Evolutionary conservation across 805 yeast species (phyloP), one percentile per base, ranked within the genome.

Genomic region (Candida maesae): DNA sequence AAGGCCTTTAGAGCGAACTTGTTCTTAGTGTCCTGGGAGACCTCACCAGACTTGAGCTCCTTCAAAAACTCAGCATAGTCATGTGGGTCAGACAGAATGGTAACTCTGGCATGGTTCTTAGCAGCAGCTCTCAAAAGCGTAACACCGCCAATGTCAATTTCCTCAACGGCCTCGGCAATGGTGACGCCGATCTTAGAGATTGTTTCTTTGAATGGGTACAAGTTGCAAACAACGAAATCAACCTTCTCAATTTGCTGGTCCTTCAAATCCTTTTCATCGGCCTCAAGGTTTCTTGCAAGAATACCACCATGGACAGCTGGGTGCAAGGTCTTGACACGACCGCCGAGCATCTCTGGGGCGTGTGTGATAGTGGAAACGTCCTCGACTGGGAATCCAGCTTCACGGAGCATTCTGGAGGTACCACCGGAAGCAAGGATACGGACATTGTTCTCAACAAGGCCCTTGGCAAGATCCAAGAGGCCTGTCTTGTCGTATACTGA

Each of bases 281-380:
- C 73, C 55, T 85, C 95, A 64, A 88, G 76, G 69, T 93, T 79
- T 71, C 98, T 81, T 38, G 99, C 98, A 54, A 93, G 76, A 58
- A 93, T 93, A 61, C 95, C 95, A 57, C 96, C 99, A 65, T 93
- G 99, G 47, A 93, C 96, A 23, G 98, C 99, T 30, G 99, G 99
- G 65, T 93, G 99, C 57, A 93, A 74, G 45, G 99, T 93, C 73
- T 93, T 93, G 56, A 93, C 99, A 69, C 99, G 79, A 51, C 99
- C 99, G 49, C 97, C 96, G 54, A 93, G 75, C 96, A 93, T 93
- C 68, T 93, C 99, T 39, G 99, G 99, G 30, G 98, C 98, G 61
- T 93, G 96, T 27, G 99, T 93, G 64, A 93, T 88, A 45, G 93
- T 64, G 30, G 95, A 81, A 30, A 93, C 96, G 60, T 93, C 99